Percentiles rank a stretch among this genome's conserved stretches.
Evolutionary conservation across 2,329 filamentous ascomycete genomes (phyloP).

Genomic region (Truncatella angustata): DNA sequence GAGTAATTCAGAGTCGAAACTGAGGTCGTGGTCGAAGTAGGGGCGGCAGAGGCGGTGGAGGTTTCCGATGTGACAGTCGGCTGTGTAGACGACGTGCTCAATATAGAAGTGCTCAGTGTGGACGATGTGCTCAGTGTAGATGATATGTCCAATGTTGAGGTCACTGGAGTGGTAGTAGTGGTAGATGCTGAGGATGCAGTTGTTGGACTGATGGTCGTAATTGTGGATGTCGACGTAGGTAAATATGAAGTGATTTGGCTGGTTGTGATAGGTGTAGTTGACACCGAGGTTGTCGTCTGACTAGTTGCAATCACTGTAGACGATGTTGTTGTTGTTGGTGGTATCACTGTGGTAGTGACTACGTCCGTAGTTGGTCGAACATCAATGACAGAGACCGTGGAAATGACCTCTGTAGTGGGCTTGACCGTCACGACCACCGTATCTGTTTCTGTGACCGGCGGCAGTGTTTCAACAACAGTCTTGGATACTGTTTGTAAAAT

Average conservation of each 20-base stretch:
- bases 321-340: not conserved
- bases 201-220: not conserved
- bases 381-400: conserved; percentile 29
- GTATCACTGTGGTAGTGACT: conserved; percentile 5
- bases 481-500: conserved; percentile 31
- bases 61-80: too few relatives aligned
- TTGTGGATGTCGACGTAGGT: not conserved
- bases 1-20: not conserved
- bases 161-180: not conserved
- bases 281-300: not conserved
- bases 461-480: conserved; percentile 24
- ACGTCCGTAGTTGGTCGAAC: conserved; percentile 14
- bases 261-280: not conserved
- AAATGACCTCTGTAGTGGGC: conserved; percentile 17
- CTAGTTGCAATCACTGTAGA: not conserved
- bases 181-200: not conserved
- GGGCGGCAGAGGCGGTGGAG: too few relatives aligned
- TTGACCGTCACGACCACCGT: conserved; percentile 24
- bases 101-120: too few relatives aligned
- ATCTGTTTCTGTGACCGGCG: conserved; percentile 23
- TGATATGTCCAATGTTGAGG: too few relatives aligned
- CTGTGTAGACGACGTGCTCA: too few relatives aligned
- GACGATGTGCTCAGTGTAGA: too few relatives aligned
- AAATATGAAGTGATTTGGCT: not conserved
- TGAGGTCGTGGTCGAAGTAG: conserved; percentile 1